These are phyloP conservation scores for Lipomyces chichibuensis DNA, from an alignment of 805 yeast species.

Conservation along the genomic window DNA sequence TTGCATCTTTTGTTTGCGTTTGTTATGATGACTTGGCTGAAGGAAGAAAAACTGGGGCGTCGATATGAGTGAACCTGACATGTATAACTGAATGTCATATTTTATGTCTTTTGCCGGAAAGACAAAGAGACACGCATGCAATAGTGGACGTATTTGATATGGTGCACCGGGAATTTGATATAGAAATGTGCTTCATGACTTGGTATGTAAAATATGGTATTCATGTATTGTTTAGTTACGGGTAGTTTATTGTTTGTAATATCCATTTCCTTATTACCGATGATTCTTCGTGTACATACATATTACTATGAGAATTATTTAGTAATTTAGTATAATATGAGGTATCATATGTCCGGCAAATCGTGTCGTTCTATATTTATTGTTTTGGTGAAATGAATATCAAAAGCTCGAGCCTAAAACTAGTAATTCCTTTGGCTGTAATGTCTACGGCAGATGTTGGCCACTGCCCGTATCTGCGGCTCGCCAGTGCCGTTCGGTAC, in stretches of 20 bases:
- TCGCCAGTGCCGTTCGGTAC: no score
- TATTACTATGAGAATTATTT: background rate
- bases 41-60: background rate
- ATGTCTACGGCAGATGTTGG: no score
- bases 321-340: background rate
- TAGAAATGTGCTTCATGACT: background rate
- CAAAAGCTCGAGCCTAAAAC: no score
- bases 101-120: background rate
- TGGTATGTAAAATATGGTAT: background rate
- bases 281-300: background rate
- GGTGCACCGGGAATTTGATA: background rate
- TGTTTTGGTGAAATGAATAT: background rate
- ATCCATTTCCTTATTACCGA: background rate
- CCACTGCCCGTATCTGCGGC: no score
- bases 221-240: background rate
- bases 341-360: background rate
- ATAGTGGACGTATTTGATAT: background rate
- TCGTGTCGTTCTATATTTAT: background rate
- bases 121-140: background rate
- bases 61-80: background rate
- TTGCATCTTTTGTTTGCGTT: background rate
- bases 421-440: no score
- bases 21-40: background rate
- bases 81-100: background rate
- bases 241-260: background rate